Conservation (phyloP, 805 yeast species). For the Candida patagonica region DNA sequence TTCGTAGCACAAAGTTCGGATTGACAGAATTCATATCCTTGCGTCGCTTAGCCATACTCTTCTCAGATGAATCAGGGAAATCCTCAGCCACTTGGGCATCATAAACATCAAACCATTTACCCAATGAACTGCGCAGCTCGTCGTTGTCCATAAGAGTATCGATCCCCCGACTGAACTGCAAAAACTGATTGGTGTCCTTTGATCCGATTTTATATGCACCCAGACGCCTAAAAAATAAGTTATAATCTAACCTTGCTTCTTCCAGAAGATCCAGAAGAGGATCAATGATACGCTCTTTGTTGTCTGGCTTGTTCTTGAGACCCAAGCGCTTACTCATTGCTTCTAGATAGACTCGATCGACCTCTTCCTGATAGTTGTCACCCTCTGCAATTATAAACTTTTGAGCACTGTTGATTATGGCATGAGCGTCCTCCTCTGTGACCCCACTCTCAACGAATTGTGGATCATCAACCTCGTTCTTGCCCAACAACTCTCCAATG, state of each 20-base stretch:
- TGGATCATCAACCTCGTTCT: slow-evolving; percentile 39
- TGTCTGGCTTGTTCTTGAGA: slow-evolving; percentile 34
- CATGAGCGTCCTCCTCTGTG: slow-evolving; percentile 36
- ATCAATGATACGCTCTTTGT: slow-evolving; percentile 33
- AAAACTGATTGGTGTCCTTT: slow-evolving; percentile 22
- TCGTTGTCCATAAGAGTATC: slow-evolving; percentile 23
- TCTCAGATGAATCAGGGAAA: slow-evolving; percentile 23
- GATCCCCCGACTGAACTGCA: slow-evolving; percentile 28
- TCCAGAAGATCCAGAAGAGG: slow-evolving; percentile 55
- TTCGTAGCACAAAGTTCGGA: slow-evolving; percentile 76
- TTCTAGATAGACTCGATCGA: slow-evolving; percentile 47
- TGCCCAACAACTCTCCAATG: slow-evolving; percentile 73
- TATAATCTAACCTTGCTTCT: slow-evolving; percentile 64
- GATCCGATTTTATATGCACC: slow-evolving; percentile 29
- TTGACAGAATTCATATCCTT: slow-evolving; percentile 41
- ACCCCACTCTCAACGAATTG: slow-evolving; percentile 27
- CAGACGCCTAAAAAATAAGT: slow-evolving; percentile 61
- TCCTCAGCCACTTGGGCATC: slow-evolving; percentile 33
- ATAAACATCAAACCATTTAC: slow-evolving; percentile 48
- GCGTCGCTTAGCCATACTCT: slow-evolving; percentile 26
- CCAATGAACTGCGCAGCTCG: slow-evolving; percentile 35
- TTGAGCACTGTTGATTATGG: slow-evolving; percentile 49
- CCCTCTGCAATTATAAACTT: slow-evolving; percentile 54
- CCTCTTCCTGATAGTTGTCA: slow-evolving; percentile 53
- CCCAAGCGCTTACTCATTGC: slow-evolving; percentile 65